These are phyloP conservation scores for Leptomonas pyrrhocoris DNA, from an alignment of 208 protist species.

Conservation along the genomic window DNA sequence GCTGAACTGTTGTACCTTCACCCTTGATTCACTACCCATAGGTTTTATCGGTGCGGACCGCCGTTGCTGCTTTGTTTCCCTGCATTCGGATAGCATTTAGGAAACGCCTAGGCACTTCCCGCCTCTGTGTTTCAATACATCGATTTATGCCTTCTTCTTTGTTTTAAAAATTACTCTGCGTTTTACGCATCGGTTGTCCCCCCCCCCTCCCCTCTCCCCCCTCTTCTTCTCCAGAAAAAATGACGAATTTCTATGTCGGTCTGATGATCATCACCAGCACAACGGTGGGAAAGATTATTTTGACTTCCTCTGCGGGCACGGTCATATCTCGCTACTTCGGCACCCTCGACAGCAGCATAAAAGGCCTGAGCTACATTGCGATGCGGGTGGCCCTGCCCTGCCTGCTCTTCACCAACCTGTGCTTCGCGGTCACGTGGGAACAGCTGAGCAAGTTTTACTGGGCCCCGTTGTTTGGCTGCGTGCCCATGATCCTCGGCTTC, in stretches of 20 bases:
- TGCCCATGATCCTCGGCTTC: slow-evolving; percentile 47
- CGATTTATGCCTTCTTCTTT: too few relatives aligned
- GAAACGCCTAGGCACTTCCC: too few relatives aligned
- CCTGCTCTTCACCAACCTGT: slow-evolving; percentile 72
- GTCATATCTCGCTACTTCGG: slow-evolving; percentile 48
- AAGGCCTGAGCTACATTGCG: slow-evolving; percentile 64
- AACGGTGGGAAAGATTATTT: slow-evolving; percentile 67
- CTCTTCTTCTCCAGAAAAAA: slow-evolving; percentile 14
- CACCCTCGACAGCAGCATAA: slow-evolving; percentile 33
- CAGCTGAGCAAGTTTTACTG: slow-evolving; percentile 57
- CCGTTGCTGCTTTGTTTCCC: too few relatives aligned
- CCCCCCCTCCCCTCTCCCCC: not conserved
- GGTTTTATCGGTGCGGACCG: too few relatives aligned
- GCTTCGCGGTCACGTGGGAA: slow-evolving; percentile 57
- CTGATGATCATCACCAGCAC: slow-evolving; percentile 53
- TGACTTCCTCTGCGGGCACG: slow-evolving; percentile 51
- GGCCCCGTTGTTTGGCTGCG: slow-evolving; percentile 48
- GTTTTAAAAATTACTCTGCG: too few relatives aligned
- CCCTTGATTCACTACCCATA: too few relatives aligned
- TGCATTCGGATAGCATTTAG: too few relatives aligned
- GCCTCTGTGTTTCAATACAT: too few relatives aligned
- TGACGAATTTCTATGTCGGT: slow-evolving; percentile 39
- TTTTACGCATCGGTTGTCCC: not conserved
- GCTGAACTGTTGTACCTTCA: too few relatives aligned
- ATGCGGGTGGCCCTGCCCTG: slow-evolving; percentile 63